Evolutionary conservation across 2,329 filamentous ascomycete genomes (phyloP).

Genomic region (Talaromyces amestolkiae): DNA sequence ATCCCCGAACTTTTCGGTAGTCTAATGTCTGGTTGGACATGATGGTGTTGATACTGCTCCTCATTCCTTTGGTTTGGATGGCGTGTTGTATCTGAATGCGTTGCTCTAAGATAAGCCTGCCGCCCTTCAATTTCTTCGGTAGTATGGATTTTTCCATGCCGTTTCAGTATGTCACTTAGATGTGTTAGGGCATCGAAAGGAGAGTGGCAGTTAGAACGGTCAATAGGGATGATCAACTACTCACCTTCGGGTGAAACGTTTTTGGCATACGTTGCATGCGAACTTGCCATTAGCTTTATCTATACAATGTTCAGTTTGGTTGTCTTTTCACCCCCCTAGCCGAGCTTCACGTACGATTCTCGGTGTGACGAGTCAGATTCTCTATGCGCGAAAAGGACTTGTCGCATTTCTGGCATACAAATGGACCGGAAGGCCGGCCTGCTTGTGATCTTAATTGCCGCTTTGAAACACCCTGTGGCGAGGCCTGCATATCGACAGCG

Average conservation of each 20-base stretch:
- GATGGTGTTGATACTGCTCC: neutral
- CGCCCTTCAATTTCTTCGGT: neutral
- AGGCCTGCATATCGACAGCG: neutral
- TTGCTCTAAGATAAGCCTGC: neutral
- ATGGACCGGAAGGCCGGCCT: constrained; percentile 4
- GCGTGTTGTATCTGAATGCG: neutral
- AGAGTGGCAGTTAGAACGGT: neutral
- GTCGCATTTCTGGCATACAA: constrained; percentile 8
- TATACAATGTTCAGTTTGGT: neutral
- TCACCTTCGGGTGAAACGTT: constrained; percentile 19
- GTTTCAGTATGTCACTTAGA: neutral
- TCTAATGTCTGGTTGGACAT: neutral
- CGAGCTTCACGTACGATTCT: constrained; percentile 13
- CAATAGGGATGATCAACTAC: neutral
- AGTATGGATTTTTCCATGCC: neutral
- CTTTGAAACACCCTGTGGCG: neutral
- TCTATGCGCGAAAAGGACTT: constrained; percentile 19
- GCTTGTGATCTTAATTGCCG: neutral
- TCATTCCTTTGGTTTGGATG: neutral
- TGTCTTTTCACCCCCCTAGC: neutral
- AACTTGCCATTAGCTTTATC: constrained; percentile 18
- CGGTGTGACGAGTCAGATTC: constrained; percentile 19
- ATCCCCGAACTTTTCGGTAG: neutral
- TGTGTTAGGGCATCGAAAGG: neutral
- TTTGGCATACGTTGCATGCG: constrained; percentile 13